Conservation (phyloP, 345 rosid species). For the Arabidopsis thaliana region TAIR10.1 NC_003076.8:8976501-8977000, state of each 20-base stretch:
- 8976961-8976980: not conserved
- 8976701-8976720: no score
- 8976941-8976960: not conserved
- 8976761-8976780: no score
- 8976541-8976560: not conserved
- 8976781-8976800: no score
- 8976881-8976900: not conserved
- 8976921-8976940: not conserved
- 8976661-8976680: no score
- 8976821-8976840: not conserved
- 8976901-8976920: not conserved
- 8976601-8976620: no score
- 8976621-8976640: no score
- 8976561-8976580: no score
- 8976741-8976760: no score
- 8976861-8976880: not conserved
- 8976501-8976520: not conserved
- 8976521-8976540: conserved; percentile 73
- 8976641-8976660: no score
- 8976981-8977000: no score
- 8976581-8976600: no score
- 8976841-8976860: not conserved
- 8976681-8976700: not conserved
- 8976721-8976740: no score
- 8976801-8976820: not conserved